These are phyloP conservation scores for Picea sitchensis DNA, from an alignment of 75 land plant genomes.

Conservation along the genomic window DNA sequence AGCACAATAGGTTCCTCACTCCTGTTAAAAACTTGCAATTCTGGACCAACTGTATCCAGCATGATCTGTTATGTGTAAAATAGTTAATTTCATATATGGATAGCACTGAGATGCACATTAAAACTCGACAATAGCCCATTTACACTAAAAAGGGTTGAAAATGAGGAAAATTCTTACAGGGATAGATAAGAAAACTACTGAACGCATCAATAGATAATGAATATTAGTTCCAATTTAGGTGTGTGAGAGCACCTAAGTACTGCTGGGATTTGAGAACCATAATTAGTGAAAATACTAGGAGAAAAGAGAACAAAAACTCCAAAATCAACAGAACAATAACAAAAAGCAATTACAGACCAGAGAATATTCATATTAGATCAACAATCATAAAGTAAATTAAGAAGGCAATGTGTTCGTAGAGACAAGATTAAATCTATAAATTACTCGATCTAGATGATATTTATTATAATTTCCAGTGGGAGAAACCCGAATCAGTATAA, in stretches of 20 bases:
- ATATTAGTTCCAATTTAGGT: background rate
- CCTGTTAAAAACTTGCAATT: conserved; percentile 72
- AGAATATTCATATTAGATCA: too few relatives aligned
- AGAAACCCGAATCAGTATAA: background rate
- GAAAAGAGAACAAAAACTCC: background rate
- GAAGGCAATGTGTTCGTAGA: too few relatives aligned
- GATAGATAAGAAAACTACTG: background rate
- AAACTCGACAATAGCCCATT: background rate
- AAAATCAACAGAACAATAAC: background rate
- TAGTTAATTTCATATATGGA: background rate
- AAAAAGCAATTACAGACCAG: too few relatives aligned
- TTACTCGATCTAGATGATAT: too few relatives aligned
- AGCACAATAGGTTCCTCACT: conserved; percentile 58
- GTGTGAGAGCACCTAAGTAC: background rate
- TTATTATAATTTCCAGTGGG: background rate
- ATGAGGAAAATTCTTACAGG: background rate
- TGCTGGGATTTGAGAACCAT: background rate
- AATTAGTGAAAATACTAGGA: background rate
- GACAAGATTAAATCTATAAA: background rate
- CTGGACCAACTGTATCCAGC: conserved; percentile 90
- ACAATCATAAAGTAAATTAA: too few relatives aligned
- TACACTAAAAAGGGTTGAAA: background rate
- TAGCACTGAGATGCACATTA: background rate
- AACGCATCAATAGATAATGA: background rate
- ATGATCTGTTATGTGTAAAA: conserved; percentile 47